Evolutionary conservation across 2,329 filamentous ascomycete species (phyloP), one percentile per base, ranked within the genome.

Genomic region (Sarocladium brachiariae): DNA sequence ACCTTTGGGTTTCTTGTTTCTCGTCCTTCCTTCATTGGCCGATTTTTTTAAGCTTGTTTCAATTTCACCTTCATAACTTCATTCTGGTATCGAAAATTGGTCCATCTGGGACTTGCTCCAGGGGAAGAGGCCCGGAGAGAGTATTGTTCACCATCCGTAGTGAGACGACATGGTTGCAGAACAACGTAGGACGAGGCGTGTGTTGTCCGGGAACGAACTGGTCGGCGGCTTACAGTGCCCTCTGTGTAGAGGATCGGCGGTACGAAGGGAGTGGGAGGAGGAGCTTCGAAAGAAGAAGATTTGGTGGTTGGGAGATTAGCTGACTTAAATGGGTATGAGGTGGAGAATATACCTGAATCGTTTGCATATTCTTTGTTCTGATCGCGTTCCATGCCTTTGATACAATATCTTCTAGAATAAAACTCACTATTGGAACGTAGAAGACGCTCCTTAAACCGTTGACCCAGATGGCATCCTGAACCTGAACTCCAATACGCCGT

Each of bases 291-390:
- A n/a, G n/a, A n/a, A n/a, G n/a, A n/a, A n/a, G n/a, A n/a, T n/a
- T n/a, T n/a, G n/a, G n/a, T n/a, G 43, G 19, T 7, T 10, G 11
- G 4, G 24, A 31, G 11, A 11, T 24, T 14, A 5, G 25, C 16
- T 9, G 7, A 16, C n/a, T 13, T 43, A 21, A 25, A 31, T n/a
- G n/a, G n/a, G n/a, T n/a, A n/a, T n/a, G n/a, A n/a, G n/a, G n/a
- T n/a, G 43, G 24, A 19, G 43, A 47, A 47, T 47, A 47, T 47
- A 47, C 43, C 43, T 47, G 43, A 47, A 31, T 23, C 43, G 27
- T 47, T 16, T 47, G n/a, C 16, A 30, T 19, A 30, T 14, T 31
- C 21, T 31, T 33, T 23, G 9, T 14, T 47, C 33, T 19, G 18
- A 31, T 21, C 39, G 39, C 21, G n/a, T 25, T n/a, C 21, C 23